Conservation (phyloP, 176 grass and related monocot species). For the Aegilops bicornis region DNA sequence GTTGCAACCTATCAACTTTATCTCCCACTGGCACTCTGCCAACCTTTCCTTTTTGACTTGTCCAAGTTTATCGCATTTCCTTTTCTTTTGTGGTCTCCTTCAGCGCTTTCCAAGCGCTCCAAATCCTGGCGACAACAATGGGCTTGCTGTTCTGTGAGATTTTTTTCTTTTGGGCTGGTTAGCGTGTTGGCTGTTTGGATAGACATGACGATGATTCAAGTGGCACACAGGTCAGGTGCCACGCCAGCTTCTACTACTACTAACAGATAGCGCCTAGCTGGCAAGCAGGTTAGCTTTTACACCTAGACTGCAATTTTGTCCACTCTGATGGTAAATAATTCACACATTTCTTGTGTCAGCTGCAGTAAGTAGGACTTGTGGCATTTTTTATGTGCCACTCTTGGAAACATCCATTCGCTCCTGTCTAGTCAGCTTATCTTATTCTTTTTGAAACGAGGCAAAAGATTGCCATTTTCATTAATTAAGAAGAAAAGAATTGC, state of each 20-base stretch:
- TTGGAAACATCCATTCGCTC: neutral
- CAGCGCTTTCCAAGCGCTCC: conserved; percentile 19
- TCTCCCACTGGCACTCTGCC: conserved; percentile 34
- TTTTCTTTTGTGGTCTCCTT: conserved; percentile 22
- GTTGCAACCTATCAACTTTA: conserved; percentile 34
- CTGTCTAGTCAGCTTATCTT: neutral
- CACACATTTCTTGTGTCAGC: neutral
- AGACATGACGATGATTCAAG: conserved; percentile 27
- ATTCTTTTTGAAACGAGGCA: no score
- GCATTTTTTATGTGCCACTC: neutral
- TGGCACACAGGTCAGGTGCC: conserved; percentile 22
- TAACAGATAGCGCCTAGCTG: neutral
- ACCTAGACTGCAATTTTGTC: neutral
- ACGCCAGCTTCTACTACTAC: neutral
- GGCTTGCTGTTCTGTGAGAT: neutral
- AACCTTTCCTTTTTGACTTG: conserved; percentile 44
- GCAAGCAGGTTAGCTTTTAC: neutral
- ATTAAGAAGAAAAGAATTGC: no score
- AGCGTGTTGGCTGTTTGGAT: neutral
- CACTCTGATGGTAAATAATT: neutral
- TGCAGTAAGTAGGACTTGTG: neutral
- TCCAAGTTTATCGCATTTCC: conserved; percentile 37
- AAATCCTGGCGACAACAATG: conserved; percentile 51
- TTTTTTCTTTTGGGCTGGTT: neutral
- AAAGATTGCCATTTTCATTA: no score